Evolutionary conservation across 1,284 basidiomycete species (phyloP).

Genomic region (Apiotrichum akiyoshidainum): DNA sequence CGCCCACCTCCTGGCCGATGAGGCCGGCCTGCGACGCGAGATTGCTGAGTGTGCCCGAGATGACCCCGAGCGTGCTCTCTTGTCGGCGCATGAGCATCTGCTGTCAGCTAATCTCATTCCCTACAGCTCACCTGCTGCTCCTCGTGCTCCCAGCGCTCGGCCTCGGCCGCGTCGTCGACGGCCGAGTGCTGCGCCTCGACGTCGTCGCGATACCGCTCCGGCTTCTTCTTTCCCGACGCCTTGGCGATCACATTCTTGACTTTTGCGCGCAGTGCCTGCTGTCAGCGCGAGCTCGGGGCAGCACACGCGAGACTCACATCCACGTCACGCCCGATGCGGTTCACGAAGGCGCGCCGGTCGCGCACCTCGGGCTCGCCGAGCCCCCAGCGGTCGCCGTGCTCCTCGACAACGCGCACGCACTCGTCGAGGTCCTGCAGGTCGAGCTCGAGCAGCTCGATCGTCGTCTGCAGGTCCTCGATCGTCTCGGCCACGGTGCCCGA

Average conservation of each 20-base stretch:
- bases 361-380: conserved; percentile 70
- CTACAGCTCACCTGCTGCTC: conserved; percentile 67
- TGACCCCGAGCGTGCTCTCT: conserved; percentile 77
- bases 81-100: conserved; percentile 81
- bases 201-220: conserved; percentile 6
- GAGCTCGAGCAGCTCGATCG: conserved; percentile 69
- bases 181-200: conserved; percentile 11
- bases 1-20: conserved; percentile 81
- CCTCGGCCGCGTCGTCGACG: conserved; percentile 63
- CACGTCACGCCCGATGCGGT: conserved; percentile 67
- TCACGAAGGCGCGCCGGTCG: conserved; percentile 68
- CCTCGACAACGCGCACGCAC: conserved; percentile 78
- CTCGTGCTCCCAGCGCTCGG: conserved; percentile 65
- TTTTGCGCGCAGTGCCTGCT: conserved; percentile 1
- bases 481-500: conserved; percentile 21
- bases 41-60: conserved; percentile 74
- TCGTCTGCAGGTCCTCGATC: conserved; percentile 63
- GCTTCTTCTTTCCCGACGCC: not conserved
- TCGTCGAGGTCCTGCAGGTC: conserved; percentile 85
- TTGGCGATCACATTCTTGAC: not conserved
- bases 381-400: conserved; percentile 77
- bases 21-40: conserved; percentile 81
- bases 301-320: conserved; percentile 61
- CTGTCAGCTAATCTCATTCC: not conserved
- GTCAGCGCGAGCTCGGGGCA: not conserved